phyloP scores from a whole-genome alignment of 768 basidiomycete species.

The Boletus subparvulus region DNA sequence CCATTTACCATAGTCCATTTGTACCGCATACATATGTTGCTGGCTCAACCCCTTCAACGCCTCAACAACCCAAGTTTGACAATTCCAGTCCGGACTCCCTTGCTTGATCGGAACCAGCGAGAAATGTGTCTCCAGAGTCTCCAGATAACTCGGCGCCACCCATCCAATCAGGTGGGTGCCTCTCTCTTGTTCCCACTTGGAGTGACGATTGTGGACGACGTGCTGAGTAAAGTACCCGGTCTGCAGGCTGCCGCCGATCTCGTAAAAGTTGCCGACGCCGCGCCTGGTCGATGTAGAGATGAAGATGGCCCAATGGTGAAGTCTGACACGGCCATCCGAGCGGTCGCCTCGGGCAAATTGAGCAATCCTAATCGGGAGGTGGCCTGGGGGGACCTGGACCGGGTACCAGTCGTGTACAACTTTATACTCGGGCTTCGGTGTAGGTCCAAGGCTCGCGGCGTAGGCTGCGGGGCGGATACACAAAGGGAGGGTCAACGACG shows the following conservation, averaged over 20 bases:
- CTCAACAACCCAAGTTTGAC: constrained; percentile 10
- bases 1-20: constrained; percentile 2
- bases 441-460: constrained; percentile 3
- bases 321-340: not conserved
- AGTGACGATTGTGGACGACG: constrained; percentile 1
- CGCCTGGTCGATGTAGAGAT: constrained; percentile 1
- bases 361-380: constrained; percentile 4
- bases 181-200: not conserved
- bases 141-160: not conserved
- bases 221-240: not conserved
- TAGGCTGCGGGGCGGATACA: not conserved
- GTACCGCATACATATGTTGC: constrained; percentile 7
- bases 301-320: constrained; percentile 11
- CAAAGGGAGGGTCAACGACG: not conserved
- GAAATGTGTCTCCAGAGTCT: constrained; percentile 1
- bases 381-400: not conserved
- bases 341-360: constrained; percentile 3
- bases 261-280: constrained; percentile 10
- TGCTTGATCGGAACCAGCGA: constrained; percentile 2
- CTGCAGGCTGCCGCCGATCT: not conserved
- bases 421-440: not conserved
- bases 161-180: constrained; percentile 3
- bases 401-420: constrained; percentile 4
- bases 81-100: constrained; percentile 2
- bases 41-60: constrained; percentile 4